Conservation (phyloP, 1,284 basidiomycete genomes). For the Stygiomarasmius scandens region DNA sequence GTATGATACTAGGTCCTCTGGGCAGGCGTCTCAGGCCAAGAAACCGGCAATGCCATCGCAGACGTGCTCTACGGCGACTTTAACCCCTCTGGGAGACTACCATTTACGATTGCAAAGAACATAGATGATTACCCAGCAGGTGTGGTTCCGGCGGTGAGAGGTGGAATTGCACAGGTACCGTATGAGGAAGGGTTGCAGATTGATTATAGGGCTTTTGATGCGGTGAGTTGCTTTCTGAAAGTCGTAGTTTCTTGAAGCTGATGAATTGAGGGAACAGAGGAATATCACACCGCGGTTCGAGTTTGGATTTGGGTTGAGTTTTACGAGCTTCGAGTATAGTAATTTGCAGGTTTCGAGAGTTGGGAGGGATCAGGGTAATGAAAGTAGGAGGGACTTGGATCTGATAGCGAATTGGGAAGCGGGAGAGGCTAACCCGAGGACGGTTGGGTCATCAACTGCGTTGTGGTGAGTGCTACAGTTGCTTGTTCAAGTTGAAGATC, state of each 20-base stretch:
- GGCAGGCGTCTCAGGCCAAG: constrained; percentile 62
- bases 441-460: constrained; percentile 15
- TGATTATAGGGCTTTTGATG: constrained; percentile 17
- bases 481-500: constrained; percentile 13
- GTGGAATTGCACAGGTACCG: neutral
- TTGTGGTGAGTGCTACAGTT: constrained; percentile 10
- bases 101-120: constrained; percentile 60
- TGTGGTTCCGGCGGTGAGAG: constrained; percentile 30
- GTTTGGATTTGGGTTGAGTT: constrained; percentile 65
- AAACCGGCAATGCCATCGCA: constrained; percentile 58
- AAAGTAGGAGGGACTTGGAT: neutral
- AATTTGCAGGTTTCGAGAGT: constrained; percentile 28
- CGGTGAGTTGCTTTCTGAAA: constrained; percentile 4
- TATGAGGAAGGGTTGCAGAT: constrained; percentile 6
- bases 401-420: constrained; percentile 20
- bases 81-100: constrained; percentile 57
- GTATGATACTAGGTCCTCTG: constrained; percentile 36
- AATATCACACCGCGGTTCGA: constrained; percentile 60
- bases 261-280: constrained; percentile 18
- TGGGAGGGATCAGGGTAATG: neutral
- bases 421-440: constrained; percentile 14
- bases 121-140: constrained; percentile 51
- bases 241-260: neutral
- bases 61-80: constrained; percentile 53
- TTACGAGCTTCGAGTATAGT: constrained; percentile 51